phyloP scores from a whole-genome alignment of 2,329 filamentous ascomycete species.

The Aspergillus pseudoviridinutans region DNA sequence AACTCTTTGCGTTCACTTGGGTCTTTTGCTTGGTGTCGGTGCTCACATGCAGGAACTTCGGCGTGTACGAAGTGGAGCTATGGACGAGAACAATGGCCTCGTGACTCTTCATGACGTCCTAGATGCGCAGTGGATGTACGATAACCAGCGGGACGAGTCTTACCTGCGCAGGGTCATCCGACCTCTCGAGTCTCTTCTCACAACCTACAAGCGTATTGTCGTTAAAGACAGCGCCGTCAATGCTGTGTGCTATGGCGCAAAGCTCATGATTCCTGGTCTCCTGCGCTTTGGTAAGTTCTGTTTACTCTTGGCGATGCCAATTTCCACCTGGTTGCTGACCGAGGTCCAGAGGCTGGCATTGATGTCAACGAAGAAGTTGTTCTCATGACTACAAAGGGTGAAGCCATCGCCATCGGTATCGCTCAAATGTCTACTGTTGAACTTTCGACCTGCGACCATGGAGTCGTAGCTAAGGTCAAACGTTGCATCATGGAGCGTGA shows the following conservation, averaged over 20 bases:
- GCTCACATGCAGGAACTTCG: slow-evolving; percentile 98
- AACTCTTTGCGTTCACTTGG: slow-evolving; percentile 93
- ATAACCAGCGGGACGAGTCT: slow-evolving; percentile 92
- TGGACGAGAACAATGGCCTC: slow-evolving; percentile 84
- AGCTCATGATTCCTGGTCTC: slow-evolving; percentile 97
- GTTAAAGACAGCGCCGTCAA: slow-evolving; percentile 97
- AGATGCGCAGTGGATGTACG: slow-evolving; percentile 92
- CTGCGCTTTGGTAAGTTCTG: slow-evolving; percentile 72
- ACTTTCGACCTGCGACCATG: slow-evolving; percentile 94
- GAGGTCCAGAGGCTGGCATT: slow-evolving; percentile 69
- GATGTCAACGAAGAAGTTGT: slow-evolving; percentile 96
- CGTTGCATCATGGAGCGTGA: slow-evolving; percentile 99
- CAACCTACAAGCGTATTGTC: slow-evolving; percentile 91
- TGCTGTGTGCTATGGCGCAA: slow-evolving; percentile 96
- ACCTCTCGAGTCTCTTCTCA: slow-evolving; percentile 87
- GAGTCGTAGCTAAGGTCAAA: slow-evolving; percentile 98
- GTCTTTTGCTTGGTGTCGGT: slow-evolving; percentile 72
- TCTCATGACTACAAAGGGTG: slow-evolving; percentile 97
- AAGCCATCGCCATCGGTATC: slow-evolving; percentile 94
- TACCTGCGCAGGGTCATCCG: slow-evolving; percentile 88
- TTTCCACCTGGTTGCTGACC: slow-evolving; percentile 8
- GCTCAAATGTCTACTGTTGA: slow-evolving; percentile 98
- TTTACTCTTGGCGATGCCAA: background rate
- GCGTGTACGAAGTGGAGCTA: slow-evolving; percentile 87
- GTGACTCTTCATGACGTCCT: slow-evolving; percentile 94